phyloP scores from a whole-genome alignment of 2,329 filamentous ascomycete species.

The Coleophoma crateriformis region DNA sequence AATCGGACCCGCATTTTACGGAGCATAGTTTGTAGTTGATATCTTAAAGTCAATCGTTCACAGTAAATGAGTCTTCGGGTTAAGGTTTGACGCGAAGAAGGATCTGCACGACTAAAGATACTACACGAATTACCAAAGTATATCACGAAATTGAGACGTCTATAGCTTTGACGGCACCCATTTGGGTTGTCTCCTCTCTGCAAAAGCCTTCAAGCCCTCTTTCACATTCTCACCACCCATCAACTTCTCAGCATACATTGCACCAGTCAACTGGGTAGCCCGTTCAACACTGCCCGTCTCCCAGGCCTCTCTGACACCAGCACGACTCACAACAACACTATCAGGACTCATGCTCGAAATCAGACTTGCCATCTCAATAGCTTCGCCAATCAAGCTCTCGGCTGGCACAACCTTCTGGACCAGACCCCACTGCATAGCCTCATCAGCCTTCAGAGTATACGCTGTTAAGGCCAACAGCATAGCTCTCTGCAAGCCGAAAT shows the following conservation, averaged over 20 bases:
- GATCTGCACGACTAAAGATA: too few species aligned
- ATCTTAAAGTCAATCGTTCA: too few species aligned
- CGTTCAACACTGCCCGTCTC: constrained; percentile 35
- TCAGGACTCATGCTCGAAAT: constrained; percentile 28
- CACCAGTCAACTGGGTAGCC: constrained; percentile 32
- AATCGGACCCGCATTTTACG: too few species aligned
- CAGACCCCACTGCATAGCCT: constrained; percentile 23
- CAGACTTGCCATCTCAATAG: constrained; percentile 24
- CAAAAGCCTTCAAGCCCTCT: constrained; percentile 45
- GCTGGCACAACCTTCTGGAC: constrained; percentile 20
- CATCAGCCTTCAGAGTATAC: constrained; percentile 38
- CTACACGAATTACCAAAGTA: too few species aligned
- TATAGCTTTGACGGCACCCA: constrained; percentile 44
- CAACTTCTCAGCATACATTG: constrained; percentile 34
- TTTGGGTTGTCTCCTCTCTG: constrained; percentile 40
- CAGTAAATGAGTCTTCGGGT: too few species aligned
- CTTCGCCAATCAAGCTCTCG: constrained; percentile 26
- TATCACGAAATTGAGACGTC: not conserved
- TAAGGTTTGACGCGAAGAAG: too few species aligned
- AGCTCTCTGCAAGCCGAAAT: constrained; percentile 34
- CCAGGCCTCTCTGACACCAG: constrained; percentile 28
- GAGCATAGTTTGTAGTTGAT: too few species aligned
- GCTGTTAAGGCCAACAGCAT: constrained; percentile 10
- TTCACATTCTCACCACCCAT: constrained; percentile 40
- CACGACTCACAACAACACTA: constrained; percentile 27